These are phyloP conservation scores for Agrocybe praecox DNA, from an alignment of 768 basidiomycete species.

Conservation along the genomic window DNA sequence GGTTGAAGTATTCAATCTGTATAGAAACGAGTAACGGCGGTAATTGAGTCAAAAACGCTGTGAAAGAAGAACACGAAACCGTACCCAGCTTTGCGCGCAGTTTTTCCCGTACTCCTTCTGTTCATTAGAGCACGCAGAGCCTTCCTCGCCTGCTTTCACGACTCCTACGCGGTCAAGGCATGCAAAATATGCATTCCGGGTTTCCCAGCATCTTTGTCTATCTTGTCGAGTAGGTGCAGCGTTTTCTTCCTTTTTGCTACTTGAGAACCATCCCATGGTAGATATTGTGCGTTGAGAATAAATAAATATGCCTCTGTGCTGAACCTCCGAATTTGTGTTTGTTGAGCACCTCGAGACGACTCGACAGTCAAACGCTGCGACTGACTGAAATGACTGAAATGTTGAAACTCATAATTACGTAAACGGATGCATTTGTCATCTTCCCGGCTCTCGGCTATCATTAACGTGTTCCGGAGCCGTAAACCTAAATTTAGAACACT, in stretches of 20 bases:
- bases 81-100: constrained; percentile 91
- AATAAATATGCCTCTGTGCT: too few species aligned
- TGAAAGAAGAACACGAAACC: constrained; percentile 25
- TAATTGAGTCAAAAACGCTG: neutral
- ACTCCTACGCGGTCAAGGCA: constrained; percentile 77
- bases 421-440: too few species aligned
- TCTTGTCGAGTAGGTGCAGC: constrained; percentile 56
- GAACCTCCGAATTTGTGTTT: too few species aligned
- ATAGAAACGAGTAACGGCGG: constrained; percentile 1
- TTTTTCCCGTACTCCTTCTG: constrained; percentile 63
- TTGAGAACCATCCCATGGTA: constrained; percentile 46
- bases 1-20: constrained; percentile 95
- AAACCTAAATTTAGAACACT: too few species aligned
- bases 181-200: constrained; percentile 79
- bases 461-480: too few species aligned
- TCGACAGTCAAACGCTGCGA: too few species aligned
- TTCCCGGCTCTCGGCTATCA: too few species aligned
- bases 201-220: constrained; percentile 84
- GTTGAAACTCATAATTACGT: too few species aligned
- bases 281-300: neutral
- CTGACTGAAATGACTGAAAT: too few species aligned
- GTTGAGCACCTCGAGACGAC: too few species aligned
- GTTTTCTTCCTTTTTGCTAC: constrained; percentile 36
- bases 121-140: constrained; percentile 60
- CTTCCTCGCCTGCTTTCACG: constrained; percentile 73